These are phyloP conservation scores for Globisporangium alternatum DNA, from an alignment of 352 stramenopile species.

Conservation along the genomic window DNA sequence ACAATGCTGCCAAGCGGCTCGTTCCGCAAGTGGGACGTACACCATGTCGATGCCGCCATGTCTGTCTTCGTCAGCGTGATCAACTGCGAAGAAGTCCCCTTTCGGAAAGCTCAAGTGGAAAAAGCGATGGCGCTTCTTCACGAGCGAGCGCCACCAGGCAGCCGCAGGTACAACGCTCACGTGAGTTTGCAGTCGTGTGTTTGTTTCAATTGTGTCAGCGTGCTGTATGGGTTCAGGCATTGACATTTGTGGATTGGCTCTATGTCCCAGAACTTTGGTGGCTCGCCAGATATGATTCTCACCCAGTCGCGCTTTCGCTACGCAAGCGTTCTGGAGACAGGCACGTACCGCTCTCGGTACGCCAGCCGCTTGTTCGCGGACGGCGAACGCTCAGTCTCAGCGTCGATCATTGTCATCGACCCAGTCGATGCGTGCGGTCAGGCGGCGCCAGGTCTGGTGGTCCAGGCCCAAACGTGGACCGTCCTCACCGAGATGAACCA, in stretches of 20 bases:
- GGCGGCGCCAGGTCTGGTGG: background rate
- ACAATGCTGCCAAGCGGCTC: background rate
- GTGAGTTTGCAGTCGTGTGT: background rate
- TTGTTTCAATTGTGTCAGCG: too few relatives aligned
- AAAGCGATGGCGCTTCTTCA: background rate
- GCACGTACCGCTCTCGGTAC: background rate
- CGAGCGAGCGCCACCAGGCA: background rate
- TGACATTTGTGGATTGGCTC: background rate
- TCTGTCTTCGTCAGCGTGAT: background rate
- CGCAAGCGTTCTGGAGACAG: background rate
- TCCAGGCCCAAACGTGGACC: background rate
- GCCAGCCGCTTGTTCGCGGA: background rate
- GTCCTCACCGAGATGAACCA: background rate
- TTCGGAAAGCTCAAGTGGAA: background rate
- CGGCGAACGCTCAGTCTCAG: background rate
- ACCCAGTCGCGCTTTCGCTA: background rate
- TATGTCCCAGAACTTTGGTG: background rate
- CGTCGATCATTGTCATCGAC: background rate
- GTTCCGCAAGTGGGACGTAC: background rate
- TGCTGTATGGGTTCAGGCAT: background rate
- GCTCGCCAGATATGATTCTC: background rate
- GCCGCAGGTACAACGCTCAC: background rate
- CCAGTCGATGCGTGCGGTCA: background rate
- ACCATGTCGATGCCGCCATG: background rate
- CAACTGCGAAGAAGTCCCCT: conserved; percentile 4